Base-by-base conservation (phyloP, 1,284 basidiomycete genomes). In the Anthracocystis walkeri region DNA sequence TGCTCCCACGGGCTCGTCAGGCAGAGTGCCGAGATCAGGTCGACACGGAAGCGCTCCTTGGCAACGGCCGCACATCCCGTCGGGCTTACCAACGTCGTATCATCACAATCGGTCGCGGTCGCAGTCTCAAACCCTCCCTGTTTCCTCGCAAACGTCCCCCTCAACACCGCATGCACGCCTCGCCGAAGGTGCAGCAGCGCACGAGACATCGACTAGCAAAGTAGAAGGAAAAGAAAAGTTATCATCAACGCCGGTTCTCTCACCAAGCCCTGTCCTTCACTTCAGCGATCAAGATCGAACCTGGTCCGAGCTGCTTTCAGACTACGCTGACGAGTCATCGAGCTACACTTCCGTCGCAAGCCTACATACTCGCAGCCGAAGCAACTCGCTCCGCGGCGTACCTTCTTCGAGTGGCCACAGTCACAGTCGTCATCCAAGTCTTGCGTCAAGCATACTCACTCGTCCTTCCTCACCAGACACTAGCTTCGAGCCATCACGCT, bases 1-100 rank as follows among this genome's bases (percentile, higher is more conserved):
- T 20, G 11, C 48, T 33, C 48, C 29, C 27, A 31, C 48, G n/a
- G 4, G 18, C 10, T 27, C 16, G 2, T 48, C 46, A n/a, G 31
- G 27, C 48, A n/a, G 6, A 27, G 14, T n/a, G 48, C 29, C 48
- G 31, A 27, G 12, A 20, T 20, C 48, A 2, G 48, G n/a, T 10
- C n/a, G 4, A 31, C 29, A 29, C 29, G 7, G 20, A 18, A 31
- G 6, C 16, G 8, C 16, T 18, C 27, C 12, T n/a, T 20, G 46
- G 27, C 62, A 62, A 18, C 42, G 68, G 21, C 63, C 63, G 16
- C 40, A 21, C 4, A 31, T 62, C 10, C 16, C 46, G 31, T 12
- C 58, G 11, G 68, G 68, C 8, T 42, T 62, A 20, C 63, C 68
- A 4, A 65, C 51, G 0, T 55, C 58, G 5, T 71, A 58, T 21